Base-by-base conservation (phyloP, 23 red algal genomes). In the Gracilaria caudata region DNA sequence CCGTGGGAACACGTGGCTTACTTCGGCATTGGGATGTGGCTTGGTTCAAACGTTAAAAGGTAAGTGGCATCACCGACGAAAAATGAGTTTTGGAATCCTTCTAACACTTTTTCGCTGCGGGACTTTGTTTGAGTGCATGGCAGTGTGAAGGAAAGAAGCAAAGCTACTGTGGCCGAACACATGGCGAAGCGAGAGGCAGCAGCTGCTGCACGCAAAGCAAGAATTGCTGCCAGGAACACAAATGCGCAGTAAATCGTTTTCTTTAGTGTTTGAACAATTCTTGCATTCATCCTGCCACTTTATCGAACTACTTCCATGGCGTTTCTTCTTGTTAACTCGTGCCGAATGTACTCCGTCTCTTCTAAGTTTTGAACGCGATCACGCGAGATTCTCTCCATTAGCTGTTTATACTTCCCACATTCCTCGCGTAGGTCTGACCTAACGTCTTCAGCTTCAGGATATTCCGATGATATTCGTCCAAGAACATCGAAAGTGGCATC, bases 1-100 rank as follows among this genome's bases (percentile, higher is more conserved):
- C 85, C 85, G 39, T 89, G 85, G 85, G 85, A 89, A 51, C 85
- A 89, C 25, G 54, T 89, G 0, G 11, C 79, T 17, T 79, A 79
- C 37, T 79, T 77, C 39, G 85, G 85, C 23, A 49, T 79, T 77
- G 85, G 85, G 3, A 17, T 51, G 0, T 78, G 58, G 51, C 51
- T 89, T 17, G 85, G 85, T 7, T 77, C 49, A 19, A 59, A 89
- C 28, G 72, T 79, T 24, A 54, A 89, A 46, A 43, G 74, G 85
- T 89, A 89, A 68, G 85, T 66, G 3, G 12, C 38, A 37, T 35
- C 43, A 36, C 19, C 11, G 4, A 57, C 23, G 2, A 64, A 4
- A 3, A 71, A 28, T 1, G 21, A 59, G 63, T 34, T 43, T 51
- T 40, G 17, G 0, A 12, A 33, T 39, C 63, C 35, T 28, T 35